Percentiles rank a stretch among this genome's conserved stretches.
These are phyloP conservation scores for Paraconiothyrium brasiliense DNA, from an alignment of 2,329 filamentous ascomycete genomes.

Conservation along the genomic window DNA sequence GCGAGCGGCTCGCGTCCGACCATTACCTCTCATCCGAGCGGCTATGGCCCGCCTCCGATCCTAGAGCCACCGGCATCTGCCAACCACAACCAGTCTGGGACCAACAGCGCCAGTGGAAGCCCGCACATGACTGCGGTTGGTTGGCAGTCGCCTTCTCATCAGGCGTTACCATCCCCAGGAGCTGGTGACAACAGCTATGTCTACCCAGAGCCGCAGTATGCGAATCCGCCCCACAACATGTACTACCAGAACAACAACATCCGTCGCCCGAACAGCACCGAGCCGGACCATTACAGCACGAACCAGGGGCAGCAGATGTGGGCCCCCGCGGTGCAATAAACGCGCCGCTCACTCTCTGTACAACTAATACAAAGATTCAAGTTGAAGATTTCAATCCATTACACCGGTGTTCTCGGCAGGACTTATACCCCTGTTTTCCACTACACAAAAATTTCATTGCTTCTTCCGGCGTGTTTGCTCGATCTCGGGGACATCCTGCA, in stretches of 20 bases:
- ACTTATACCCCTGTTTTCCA: constrained; percentile 52
- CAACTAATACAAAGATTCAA: constrained; percentile 35
- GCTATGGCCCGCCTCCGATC: constrained; percentile 83
- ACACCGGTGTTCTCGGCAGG: constrained; percentile 50
- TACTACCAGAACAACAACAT: constrained; percentile 78
- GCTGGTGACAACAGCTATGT: constrained; percentile 76
- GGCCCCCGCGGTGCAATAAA: constrained; percentile 54
- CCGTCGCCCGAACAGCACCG: constrained; percentile 77
- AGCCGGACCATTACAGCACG: constrained; percentile 63
- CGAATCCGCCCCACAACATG: constrained; percentile 67
- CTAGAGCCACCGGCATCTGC: constrained; percentile 82
- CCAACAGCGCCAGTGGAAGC: constrained; percentile 76
- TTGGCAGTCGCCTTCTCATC: constrained; percentile 87
- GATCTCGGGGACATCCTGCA: constrained; percentile 36
- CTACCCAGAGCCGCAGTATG: constrained; percentile 78
- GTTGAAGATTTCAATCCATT: constrained; percentile 41
- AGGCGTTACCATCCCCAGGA: constrained; percentile 75
- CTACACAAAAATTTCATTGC: constrained; percentile 45
- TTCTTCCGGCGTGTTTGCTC: constrained; percentile 41
- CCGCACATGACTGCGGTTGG: constrained; percentile 84
- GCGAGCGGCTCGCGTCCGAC: constrained; percentile 61
- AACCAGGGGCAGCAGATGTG: constrained; percentile 52
- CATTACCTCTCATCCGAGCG: constrained; percentile 84
- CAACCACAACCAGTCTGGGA: constrained; percentile 74
- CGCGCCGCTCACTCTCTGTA: constrained; percentile 36